These are phyloP conservation scores for Achaetomium macrosporum DNA, from an alignment of 2,329 filamentous ascomycete genomes.

Conservation along the genomic window DNA sequence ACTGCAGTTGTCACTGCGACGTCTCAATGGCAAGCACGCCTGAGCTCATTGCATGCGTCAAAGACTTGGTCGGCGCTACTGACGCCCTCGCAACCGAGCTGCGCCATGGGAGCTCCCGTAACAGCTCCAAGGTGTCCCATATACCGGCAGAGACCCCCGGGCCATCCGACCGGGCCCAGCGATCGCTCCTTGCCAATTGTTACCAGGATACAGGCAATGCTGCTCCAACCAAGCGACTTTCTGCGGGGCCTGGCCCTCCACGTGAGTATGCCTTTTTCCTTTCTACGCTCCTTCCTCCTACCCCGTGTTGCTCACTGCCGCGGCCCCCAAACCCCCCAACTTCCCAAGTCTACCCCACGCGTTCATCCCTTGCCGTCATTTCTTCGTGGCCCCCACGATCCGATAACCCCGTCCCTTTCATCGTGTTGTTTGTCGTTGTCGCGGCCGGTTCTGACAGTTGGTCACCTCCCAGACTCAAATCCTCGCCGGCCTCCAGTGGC, in stretches of 20 bases:
- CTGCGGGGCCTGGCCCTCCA: neutral
- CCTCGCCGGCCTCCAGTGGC: too few species aligned
- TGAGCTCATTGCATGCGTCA: neutral
- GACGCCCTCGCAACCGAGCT: neutral
- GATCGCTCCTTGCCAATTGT: neutral
- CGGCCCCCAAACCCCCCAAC: too few species aligned
- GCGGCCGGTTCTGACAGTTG: too few species aligned
- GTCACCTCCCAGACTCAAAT: too few species aligned
- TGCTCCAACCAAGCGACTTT: neutral
- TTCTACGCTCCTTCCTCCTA: too few species aligned
- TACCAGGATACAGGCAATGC: neutral
- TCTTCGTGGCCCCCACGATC: too few species aligned
- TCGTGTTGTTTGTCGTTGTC: too few species aligned
- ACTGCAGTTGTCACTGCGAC: neutral
- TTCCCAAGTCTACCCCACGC: too few species aligned
- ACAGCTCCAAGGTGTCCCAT: neutral
- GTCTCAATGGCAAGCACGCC: neutral
- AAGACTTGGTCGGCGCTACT: neutral
- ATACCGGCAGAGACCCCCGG: neutral
- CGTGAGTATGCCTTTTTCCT: neutral
- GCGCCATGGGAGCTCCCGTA: neutral
- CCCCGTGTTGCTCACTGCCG: too few species aligned
- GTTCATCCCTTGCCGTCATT: too few species aligned
- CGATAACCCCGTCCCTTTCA: too few species aligned
- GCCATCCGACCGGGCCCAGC: neutral